Evolutionary conservation across 176 grass and related monocot genomes (phyloP), one percentile per base, ranked within the genome.

Genomic region (Panicum miliaceum): DNA sequence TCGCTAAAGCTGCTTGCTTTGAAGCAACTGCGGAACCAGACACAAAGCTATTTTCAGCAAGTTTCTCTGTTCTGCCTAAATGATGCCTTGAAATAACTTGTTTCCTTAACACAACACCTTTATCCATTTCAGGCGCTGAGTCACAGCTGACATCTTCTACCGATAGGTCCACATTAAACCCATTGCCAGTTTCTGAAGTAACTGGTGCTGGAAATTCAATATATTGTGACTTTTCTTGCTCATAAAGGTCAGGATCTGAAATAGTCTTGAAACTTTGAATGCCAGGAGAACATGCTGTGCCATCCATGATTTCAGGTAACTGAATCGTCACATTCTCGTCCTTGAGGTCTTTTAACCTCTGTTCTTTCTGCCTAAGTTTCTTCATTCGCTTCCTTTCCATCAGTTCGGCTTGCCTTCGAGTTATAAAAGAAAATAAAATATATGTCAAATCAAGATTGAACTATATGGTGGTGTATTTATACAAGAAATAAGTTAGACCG

Each of bases 281-380:
- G 83, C 8, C 60, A 78, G 45, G 40, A 84, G 83, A 84, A 84
- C 34, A 62, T 68, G 76, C 26, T 46, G 20, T 22, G 13, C 68
- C 77, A 43, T 86, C 85, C 51, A 81, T 48, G 3, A 32, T 65
- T 80, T 78, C 83, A 56, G 73, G 51, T 71, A 71, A 66, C 56
- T 45, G 41, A 26, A 62, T 52, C 3, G 3, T 65, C 29, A 36
- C 60, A 66, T 72, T 75, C 77, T 73, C 88, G 0, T 87, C 69
- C 68, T 82, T 89, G 38, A 84, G 62, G 20, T 89, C 84, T 77
- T 94, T 97, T 26, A 81, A 73, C 76, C 77, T 92, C 61, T 97
- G 90, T 80, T 89, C 90, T 85, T 92, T 97, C 84, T 97, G 92
- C 80, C 88, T 90, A 82, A 92, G 86, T 79, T 97, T 94, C 88